Evolutionary conservation across 2,329 filamentous ascomycete species (phyloP), one percentile per base, ranked within the genome.

Genomic region (Neonectria neomacrospora): DNA sequence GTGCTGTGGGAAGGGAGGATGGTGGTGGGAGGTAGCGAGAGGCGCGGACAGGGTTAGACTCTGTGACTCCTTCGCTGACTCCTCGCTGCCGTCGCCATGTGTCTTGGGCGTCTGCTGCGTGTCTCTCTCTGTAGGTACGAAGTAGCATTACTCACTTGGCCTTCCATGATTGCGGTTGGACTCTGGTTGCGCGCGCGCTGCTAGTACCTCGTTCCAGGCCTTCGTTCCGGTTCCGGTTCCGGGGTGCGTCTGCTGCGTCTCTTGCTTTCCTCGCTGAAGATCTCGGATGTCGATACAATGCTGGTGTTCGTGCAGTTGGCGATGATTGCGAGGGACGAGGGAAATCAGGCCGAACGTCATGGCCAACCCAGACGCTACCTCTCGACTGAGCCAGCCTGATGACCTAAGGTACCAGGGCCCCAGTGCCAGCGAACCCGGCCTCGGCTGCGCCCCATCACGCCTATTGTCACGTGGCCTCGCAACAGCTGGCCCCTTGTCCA

Each of bases 141-240:
- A 26, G 42, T 23, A 41, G 22, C 41, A 34, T 26, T 26, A 72
- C 71, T 73, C 63, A 73, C 71, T 61, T 73, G 64, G 64, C 67
- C 69, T 41, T 73, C 71, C 71, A 73, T 73, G 69, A 45, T 68
- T 58, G 44, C 53, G 50, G 39, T 30, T 45, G 59, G 7, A 37
- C 30, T 41, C 50, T 48, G 44, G 22, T 39, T 37, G 22, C 23
- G n/a, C 54, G 30, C 34, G 26, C 45, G 48, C 48, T 53, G 48
- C 54, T n/a, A 37, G 42, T 48, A 16, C 34, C 47, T 56, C 52
- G 58, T 42, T 34, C 22, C 22, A 39, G n/a, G 37, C 41, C 32
- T 53, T 53, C 44, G 50, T 18, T 61, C 54, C 54, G 22, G 58
- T 48, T 62, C 54, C 54, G 30, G 59, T 52, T 47, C 52, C 53